Conservation (phyloP, 2,329 filamentous ascomycete species). For the Magnaporthiopsis incrustans region DNA sequence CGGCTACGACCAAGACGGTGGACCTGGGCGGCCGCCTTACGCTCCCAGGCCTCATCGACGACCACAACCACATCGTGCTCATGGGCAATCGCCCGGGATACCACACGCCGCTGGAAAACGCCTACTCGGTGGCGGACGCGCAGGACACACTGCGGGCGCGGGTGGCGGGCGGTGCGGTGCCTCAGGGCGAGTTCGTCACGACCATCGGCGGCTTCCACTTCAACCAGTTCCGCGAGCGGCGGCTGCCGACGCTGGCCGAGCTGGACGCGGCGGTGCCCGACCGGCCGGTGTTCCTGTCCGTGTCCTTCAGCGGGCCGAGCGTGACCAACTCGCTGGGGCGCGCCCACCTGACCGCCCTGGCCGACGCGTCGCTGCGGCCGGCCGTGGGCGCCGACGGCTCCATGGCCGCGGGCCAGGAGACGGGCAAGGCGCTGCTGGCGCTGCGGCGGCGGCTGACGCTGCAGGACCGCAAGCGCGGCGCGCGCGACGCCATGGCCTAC, state of each 20-base stretch:
- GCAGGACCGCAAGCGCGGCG: constrained; percentile 17
- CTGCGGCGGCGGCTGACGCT: constrained; percentile 16
- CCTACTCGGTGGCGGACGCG: constrained; percentile 19
- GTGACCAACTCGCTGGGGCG: constrained; percentile 19
- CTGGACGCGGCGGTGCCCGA: constrained; percentile 18
- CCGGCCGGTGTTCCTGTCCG: constrained; percentile 18
- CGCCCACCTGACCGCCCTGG: constrained; percentile 13
- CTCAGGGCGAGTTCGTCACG: constrained; percentile 17
- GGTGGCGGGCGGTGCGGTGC: constrained; percentile 9
- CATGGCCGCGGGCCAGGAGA: constrained; percentile 17
- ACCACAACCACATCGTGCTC: constrained; percentile 22
- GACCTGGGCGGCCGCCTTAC: constrained; percentile 17
- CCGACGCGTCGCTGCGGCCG: constrained; percentile 9
- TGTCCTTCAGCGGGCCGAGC: constrained; percentile 17
- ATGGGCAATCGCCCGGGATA: constrained; percentile 21
- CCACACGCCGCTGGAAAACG: constrained; percentile 21
- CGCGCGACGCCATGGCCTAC: constrained; percentile 20
- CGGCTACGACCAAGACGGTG: constrained; percentile 8
- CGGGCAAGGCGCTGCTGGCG: constrained; percentile 18
- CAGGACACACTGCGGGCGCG: constrained; percentile 13
- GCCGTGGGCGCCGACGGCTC: constrained; percentile 14
- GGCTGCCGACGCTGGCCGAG: constrained; percentile 19
- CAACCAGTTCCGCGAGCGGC: constrained; percentile 18
- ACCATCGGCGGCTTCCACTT: constrained; percentile 22
- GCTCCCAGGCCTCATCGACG: constrained; percentile 20